These are phyloP conservation scores for Neurospora hispaniola DNA, from an alignment of 495 filamentous ascomycete species.

Conservation along the genomic window DNA sequence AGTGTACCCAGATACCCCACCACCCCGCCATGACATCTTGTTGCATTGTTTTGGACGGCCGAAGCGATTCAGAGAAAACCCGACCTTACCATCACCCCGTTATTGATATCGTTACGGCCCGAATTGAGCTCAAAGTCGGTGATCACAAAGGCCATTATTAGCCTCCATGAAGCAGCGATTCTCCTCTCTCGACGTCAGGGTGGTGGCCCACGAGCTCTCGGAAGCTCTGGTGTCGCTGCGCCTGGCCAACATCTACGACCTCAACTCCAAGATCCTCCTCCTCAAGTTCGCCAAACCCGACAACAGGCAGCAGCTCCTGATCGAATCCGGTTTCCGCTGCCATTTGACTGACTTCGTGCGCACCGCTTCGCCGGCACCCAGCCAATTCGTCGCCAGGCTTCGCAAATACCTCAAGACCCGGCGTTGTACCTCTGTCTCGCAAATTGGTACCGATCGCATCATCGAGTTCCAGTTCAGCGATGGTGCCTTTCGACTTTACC, in stretches of 20 bases:
- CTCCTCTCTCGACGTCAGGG: constrained; percentile 85
- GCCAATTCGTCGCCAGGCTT: constrained; percentile 68
- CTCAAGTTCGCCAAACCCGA: constrained; percentile 85
- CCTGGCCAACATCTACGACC: constrained; percentile 88
- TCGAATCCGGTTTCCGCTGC: constrained; percentile 93
- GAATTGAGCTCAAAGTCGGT: not conserved
- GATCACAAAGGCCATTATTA: not conserved
- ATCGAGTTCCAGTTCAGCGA: constrained; percentile 90
- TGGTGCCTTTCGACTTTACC: constrained; percentile 72
- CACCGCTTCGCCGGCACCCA: constrained; percentile 71
- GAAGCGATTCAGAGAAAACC: not conserved
- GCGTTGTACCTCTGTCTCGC: constrained; percentile 65
- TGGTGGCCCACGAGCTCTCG: constrained; percentile 87
- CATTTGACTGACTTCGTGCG: constrained; percentile 86
- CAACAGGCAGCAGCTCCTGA: constrained; percentile 71
- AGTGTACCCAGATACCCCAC: not conserved
- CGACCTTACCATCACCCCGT: not conserved
- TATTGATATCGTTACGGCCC: not conserved
- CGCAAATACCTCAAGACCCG: constrained; percentile 83
- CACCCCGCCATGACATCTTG: not conserved
- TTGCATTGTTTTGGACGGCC: not conserved
- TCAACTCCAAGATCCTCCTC: constrained; percentile 89
- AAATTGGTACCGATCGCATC: constrained; percentile 88
- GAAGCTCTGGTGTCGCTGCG: constrained; percentile 62
- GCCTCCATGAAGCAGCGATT: constrained; percentile 89